Evolutionary conservation across 1,284 basidiomycete species (phyloP).

Genomic region (Moesziomyces sp.): DNA sequence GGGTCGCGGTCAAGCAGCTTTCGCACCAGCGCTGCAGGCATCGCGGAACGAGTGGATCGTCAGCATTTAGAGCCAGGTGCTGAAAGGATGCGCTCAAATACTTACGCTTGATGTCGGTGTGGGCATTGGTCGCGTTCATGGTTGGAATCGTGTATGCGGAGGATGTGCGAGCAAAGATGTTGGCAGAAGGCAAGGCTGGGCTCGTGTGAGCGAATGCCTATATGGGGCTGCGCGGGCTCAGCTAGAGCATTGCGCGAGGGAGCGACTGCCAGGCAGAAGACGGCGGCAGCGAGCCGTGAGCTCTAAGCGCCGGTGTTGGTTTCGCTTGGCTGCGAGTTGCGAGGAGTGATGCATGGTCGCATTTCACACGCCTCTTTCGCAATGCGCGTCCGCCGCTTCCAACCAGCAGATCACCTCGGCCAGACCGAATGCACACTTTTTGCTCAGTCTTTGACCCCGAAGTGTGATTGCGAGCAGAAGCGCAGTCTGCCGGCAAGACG

Average conservation of each 20-base stretch:
- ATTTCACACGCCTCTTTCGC: constrained; percentile 30
- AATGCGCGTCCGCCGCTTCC: neutral
- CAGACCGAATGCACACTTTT: too few relatives aligned
- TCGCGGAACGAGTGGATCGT: neutral
- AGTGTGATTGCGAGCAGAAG: too few relatives aligned
- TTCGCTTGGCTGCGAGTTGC: too few relatives aligned
- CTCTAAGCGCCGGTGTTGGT: too few relatives aligned
- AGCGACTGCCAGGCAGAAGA: too few relatives aligned
- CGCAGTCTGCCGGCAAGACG: too few relatives aligned
- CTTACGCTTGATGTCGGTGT: constrained; percentile 30
- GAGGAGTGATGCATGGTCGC: constrained; percentile 12
- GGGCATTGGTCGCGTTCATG: constrained; percentile 36
- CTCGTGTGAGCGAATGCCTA: neutral
- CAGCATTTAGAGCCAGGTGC: neutral
- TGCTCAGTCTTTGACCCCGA: too few relatives aligned
- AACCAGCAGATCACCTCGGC: too few relatives aligned
- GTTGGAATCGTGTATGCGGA: neutral
- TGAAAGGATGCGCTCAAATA: neutral
- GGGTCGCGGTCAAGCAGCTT: constrained; percentile 47
- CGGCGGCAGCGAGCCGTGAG: too few relatives aligned
- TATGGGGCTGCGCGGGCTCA: too few relatives aligned
- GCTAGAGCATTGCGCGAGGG: too few relatives aligned
- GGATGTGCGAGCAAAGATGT: neutral
- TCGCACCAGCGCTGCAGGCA: constrained; percentile 25
- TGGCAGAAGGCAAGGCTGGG: neutral